Conservation (phyloP, 768 basidiomycete species). For the Tulasnella calospora region DNA sequence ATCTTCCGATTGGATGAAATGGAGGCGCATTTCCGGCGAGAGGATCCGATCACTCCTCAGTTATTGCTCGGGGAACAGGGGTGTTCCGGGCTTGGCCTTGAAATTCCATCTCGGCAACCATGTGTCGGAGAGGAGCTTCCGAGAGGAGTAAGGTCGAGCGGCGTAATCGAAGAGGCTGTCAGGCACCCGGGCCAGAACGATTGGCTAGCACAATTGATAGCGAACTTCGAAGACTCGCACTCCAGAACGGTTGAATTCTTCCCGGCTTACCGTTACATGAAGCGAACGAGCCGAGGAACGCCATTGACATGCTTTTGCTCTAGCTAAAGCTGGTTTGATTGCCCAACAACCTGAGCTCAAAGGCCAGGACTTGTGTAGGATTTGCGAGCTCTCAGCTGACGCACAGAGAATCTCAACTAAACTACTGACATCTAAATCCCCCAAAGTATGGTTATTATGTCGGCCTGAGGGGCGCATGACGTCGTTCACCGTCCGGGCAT, state of each 20-base stretch:
- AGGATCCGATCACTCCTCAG: neutral
- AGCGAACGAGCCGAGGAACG: neutral
- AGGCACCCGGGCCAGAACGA: neutral
- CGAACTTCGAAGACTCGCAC: neutral
- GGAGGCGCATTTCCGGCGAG: neutral
- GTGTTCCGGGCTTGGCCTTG: neutral
- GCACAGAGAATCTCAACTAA: too few species aligned
- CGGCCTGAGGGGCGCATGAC: too few species aligned
- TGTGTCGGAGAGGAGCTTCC: neutral
- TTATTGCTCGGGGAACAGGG: neutral
- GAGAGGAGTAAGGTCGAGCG: neutral
- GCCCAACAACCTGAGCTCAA: too few species aligned
- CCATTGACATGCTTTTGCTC: too few species aligned
- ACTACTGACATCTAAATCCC: too few species aligned
- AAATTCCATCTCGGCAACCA: neutral
- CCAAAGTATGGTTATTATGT: too few species aligned
- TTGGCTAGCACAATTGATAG: neutral
- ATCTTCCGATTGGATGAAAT: neutral
- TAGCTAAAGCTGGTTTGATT: too few species aligned
- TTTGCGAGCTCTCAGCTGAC: too few species aligned
- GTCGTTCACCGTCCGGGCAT: too few species aligned
- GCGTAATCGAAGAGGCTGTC: neutral
- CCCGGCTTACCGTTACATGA: neutral
- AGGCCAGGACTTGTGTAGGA: too few species aligned
- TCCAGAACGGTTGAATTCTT: neutral